Percentiles rank a stretch among this genome's conserved stretches.
These are phyloP conservation scores for Metschnikowia noctiluminum DNA, from an alignment of 805 yeast genomes.

Conservation along the genomic window DNA sequence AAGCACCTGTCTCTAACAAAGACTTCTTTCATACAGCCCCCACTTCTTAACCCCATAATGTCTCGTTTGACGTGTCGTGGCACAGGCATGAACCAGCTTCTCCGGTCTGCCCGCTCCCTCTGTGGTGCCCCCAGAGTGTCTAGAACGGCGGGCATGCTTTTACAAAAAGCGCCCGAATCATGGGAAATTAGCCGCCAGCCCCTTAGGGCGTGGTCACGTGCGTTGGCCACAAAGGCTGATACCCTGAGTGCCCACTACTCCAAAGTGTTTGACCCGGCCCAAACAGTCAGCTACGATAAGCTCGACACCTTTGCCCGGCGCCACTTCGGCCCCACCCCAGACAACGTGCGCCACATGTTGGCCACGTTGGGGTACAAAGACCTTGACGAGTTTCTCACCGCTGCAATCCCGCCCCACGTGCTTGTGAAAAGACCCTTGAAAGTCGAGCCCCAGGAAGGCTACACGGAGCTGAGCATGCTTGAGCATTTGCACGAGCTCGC, in stretches of 20 bases:
- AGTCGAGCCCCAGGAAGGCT: conserved; percentile 70
- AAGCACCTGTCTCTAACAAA: too few species aligned
- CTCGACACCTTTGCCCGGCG: conserved; percentile 87
- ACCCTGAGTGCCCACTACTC: conserved; percentile 54
- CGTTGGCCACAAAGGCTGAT: conserved; percentile 37
- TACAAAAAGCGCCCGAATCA: neutral
- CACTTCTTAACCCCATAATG: neutral
- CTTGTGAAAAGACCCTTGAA: conserved; percentile 63
- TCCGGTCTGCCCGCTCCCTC: neutral
- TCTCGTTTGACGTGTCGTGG: neutral
- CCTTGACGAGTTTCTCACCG: conserved; percentile 63
- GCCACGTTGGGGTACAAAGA: conserved; percentile 59
- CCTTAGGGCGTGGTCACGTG: neutral
- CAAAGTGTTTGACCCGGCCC: conserved; percentile 43
- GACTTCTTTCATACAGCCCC: too few species aligned
- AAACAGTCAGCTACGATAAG: conserved; percentile 23
- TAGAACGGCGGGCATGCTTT: neutral
- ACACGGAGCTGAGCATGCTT: conserved; percentile 77
- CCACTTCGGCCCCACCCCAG: conserved; percentile 80
- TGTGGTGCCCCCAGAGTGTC: neutral
- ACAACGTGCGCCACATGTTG: conserved; percentile 65
- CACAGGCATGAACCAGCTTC: neutral
- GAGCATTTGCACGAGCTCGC: conserved; percentile 68
- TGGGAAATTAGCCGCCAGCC: neutral
- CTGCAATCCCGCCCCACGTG: conserved; percentile 76